phyloP scores from a whole-genome alignment of 768 basidiomycete genomes.

The Tubosaeta sp. region DNA sequence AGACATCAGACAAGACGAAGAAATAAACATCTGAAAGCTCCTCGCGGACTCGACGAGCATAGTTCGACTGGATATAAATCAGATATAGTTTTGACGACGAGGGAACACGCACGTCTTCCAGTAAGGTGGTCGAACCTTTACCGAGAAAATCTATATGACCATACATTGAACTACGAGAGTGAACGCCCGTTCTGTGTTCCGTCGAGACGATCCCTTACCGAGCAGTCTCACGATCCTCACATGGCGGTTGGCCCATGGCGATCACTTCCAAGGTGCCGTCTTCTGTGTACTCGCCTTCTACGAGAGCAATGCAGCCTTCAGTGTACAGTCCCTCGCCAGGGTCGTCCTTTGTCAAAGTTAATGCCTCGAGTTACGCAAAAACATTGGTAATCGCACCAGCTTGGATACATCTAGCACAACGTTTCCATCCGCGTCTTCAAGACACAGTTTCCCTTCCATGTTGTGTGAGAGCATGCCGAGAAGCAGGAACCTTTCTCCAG shows the following conservation, averaged over 20 bases:
- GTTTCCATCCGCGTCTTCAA: constrained; percentile 91
- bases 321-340: constrained; percentile 96
- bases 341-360: constrained; percentile 51
- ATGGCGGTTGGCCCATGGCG: constrained; percentile 96
- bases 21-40: constrained; percentile 78
- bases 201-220: constrained; percentile 44
- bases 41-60: constrained; percentile 56
- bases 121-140: constrained; percentile 83
- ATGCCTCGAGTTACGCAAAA: constrained; percentile 2
- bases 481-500: constrained; percentile 85
- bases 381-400: constrained; percentile 45
- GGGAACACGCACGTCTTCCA: constrained; percentile 73
- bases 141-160: constrained; percentile 97
- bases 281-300: constrained; percentile 95
- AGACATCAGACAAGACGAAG: constrained; percentile 93
- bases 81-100: neutral
- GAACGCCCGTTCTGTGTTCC: constrained; percentile 1
- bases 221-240: constrained; percentile 81
- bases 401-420: constrained; percentile 88
- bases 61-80: constrained; percentile 47
- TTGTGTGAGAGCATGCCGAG: constrained; percentile 89
- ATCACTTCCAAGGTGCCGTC: constrained; percentile 85
- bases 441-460: constrained; percentile 84
- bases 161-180: constrained; percentile 69
- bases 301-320: constrained; percentile 90